phyloP scores from a whole-genome alignment of 257 asterid genomes.

The Solanum sejunctum region DNA sequence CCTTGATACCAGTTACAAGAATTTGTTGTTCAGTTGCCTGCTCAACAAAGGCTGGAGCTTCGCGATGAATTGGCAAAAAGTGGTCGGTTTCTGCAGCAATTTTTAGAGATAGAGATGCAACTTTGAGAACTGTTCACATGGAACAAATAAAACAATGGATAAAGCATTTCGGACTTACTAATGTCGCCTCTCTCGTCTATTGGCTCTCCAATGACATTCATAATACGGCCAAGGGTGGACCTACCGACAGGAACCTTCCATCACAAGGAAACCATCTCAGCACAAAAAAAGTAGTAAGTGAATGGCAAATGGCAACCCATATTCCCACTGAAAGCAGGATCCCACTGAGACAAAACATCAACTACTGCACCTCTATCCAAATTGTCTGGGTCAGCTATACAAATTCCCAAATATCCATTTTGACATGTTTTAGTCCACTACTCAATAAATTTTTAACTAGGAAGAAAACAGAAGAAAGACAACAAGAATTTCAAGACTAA shows the following conservation, averaged over 20 bases:
- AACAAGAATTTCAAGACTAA: not conserved
- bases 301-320: not conserved
- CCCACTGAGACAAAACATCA: not conserved
- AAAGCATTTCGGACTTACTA: constrained; percentile 31
- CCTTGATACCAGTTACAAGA: constrained; percentile 98
- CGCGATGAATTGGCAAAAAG: constrained; percentile 88
- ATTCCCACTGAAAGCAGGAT: not conserved
- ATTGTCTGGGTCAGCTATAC: not conserved
- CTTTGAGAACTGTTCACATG: not conserved
- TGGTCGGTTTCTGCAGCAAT: constrained; percentile 64
- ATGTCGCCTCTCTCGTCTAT: constrained; percentile 79
- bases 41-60: constrained; percentile 93
- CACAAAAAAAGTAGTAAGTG: not conserved
- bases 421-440: not conserved
- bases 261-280: not conserved
- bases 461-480: not conserved
- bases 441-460: not conserved
- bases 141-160: not conserved
- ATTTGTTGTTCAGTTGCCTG: constrained; percentile 95
- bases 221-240: constrained; percentile 95
- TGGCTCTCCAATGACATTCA: constrained; percentile 93
- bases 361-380: not conserved
- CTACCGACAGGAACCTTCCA: constrained; percentile 95
- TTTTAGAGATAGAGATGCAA: not conserved
- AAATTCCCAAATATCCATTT: not conserved